These are phyloP conservation scores for Ceratocystis cacaofunesta DNA, from an alignment of 2,329 filamentous ascomycete genomes.

Conservation along the genomic window DNA sequence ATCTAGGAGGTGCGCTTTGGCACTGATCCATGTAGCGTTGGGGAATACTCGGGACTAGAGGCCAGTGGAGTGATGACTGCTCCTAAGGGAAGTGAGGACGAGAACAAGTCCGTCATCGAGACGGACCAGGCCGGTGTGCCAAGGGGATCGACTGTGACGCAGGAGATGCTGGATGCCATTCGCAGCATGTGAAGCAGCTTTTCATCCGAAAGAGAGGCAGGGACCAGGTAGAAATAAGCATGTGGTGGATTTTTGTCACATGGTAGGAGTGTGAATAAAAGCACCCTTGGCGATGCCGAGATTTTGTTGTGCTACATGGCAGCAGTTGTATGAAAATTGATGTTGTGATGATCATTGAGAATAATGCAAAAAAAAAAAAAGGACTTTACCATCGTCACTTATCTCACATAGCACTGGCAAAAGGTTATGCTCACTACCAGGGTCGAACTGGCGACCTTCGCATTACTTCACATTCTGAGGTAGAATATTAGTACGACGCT, in stretches of 20 bases:
- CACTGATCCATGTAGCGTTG: slow-evolving; percentile 13
- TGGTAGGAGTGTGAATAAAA: background rate
- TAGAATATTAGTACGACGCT: slow-evolving; percentile 17
- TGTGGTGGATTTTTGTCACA: no score
- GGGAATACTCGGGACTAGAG: background rate
- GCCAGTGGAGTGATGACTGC: background rate
- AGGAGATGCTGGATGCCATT: background rate
- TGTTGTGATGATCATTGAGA: background rate
- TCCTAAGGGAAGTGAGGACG: background rate
- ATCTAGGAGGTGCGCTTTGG: slow-evolving; percentile 17
- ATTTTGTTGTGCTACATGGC: background rate
- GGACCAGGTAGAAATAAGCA: no score
- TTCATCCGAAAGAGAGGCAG: background rate
- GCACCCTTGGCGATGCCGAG: background rate
- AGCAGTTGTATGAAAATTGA: no score
- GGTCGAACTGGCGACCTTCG: slow-evolving; percentile 17
- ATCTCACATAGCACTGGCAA: no score
- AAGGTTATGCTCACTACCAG: slow-evolving; percentile 15
- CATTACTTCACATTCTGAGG: slow-evolving; percentile 14
- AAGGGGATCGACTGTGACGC: background rate
- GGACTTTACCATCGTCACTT: no score
- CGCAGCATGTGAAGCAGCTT: background rate
- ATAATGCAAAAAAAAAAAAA: background rate
- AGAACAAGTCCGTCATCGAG: background rate
- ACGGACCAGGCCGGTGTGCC: background rate